Percentiles rank a stretch among this genome's conserved stretches.
Conservation (phyloP, 352 stramenopile species). For the Elongisporangium undulatum region DNA sequence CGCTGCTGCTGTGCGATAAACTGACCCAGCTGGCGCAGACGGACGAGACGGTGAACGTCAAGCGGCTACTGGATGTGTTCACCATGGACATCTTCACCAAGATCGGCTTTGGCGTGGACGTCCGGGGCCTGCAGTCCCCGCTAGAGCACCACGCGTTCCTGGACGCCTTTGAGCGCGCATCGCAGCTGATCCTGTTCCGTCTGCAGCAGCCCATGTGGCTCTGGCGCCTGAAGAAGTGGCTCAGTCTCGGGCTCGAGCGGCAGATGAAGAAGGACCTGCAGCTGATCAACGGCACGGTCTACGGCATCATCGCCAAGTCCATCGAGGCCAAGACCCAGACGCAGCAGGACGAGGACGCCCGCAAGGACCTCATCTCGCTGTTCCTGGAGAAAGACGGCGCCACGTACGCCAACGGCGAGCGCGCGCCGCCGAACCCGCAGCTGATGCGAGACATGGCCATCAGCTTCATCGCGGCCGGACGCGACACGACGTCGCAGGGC, state of each 20-base stretch:
- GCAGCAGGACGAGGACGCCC: background rate
- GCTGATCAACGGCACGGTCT: constrained; percentile 33
- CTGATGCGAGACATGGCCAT: constrained; percentile 66
- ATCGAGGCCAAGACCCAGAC: constrained; percentile 18
- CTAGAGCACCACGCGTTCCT: constrained; percentile 27
- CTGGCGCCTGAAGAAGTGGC: constrained; percentile 25
- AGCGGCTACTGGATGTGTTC: constrained; percentile 39
- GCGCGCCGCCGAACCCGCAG: constrained; percentile 16
- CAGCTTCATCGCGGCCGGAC: constrained; percentile 66
- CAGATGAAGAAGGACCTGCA: constrained; percentile 25
- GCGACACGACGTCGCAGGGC: constrained; percentile 60
- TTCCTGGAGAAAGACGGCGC: constrained; percentile 35
- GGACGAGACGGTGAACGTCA: constrained; percentile 25
- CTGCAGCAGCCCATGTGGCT: constrained; percentile 41
- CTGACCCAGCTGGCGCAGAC: constrained; percentile 8
- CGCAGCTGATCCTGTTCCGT: constrained; percentile 15
- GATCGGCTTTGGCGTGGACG: constrained; percentile 62
- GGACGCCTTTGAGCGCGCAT: constrained; percentile 22
- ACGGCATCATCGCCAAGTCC: constrained; percentile 38
- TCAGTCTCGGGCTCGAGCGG: constrained; percentile 28
- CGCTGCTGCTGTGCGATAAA: constrained; percentile 20
- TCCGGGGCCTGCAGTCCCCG: constrained; percentile 21
- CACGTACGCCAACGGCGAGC: constrained; percentile 16
- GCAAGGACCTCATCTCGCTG: constrained; percentile 33
- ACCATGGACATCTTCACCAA: constrained; percentile 66